A percentile compares a stretch with the other conserved stretches of the same genome.
Evolutionary conservation across 2,329 filamentous ascomycete species (phyloP).

Genomic region (Penicillium decumbens): DNA sequence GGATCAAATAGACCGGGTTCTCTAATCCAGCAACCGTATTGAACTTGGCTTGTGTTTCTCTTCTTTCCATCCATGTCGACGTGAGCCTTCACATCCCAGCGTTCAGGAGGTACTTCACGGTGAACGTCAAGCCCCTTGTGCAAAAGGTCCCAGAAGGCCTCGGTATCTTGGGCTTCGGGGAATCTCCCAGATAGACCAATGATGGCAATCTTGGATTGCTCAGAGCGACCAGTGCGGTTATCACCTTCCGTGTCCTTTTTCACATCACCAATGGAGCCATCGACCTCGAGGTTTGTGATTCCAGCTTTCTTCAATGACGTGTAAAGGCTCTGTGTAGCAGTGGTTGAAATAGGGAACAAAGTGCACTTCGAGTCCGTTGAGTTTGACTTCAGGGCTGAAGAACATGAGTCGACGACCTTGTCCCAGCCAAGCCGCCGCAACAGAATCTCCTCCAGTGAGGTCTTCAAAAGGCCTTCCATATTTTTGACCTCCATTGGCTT

Average conservation of each 20-base stretch:
- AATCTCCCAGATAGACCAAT: conserved; percentile 78
- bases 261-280: conserved; percentile 27
- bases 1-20: conserved; percentile 74
- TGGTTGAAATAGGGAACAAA: conserved; percentile 31
- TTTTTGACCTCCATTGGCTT: conserved; percentile 27
- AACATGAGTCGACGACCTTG: conserved; percentile 35
- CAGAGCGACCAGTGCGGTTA: conserved; percentile 30
- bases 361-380: conserved; percentile 16
- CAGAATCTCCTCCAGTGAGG: conserved; percentile 37
- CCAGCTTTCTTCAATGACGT: conserved; percentile 29
- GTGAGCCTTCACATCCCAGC: conserved; percentile 69
- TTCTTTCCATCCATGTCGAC: conserved; percentile 66
- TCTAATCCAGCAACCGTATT: conserved; percentile 71
- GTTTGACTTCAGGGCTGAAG: conserved; percentile 22
- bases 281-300: conserved; percentile 25
- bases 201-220: conserved; percentile 68
- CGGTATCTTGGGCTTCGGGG: conserved; percentile 65
- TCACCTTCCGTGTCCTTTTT: conserved; percentile 15
- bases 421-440: conserved; percentile 41
- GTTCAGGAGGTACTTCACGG: conserved; percentile 55
- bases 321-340: conserved; percentile 32
- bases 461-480: conserved; percentile 30
- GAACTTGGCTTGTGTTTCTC: conserved; percentile 72
- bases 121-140: conserved; percentile 72
- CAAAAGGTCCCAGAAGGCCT: conserved; percentile 70